A percentile compares a stretch with the other conserved stretches of the same genome.
Conservation (phyloP, 1,284 basidiomycete genomes). For the Schizophyllum amplum region DNA sequence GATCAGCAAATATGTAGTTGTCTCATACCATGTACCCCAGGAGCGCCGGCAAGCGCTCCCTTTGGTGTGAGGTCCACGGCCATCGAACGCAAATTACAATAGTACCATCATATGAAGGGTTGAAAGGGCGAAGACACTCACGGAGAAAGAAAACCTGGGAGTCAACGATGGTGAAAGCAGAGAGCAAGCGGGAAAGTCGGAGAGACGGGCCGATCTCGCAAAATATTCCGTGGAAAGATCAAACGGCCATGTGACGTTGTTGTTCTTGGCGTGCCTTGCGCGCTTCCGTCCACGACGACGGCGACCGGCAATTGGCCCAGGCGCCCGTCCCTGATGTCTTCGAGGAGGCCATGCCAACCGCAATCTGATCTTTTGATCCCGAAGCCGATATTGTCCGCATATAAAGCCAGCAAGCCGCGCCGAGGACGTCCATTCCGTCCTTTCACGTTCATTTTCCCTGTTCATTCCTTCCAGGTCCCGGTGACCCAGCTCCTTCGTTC, state of each 20-base stretch:
- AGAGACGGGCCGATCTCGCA: not conserved
- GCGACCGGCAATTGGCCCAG: no score
- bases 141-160: not conserved
- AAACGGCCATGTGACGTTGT: not conserved
- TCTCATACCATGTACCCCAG: conserved; percentile 66
- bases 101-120: conserved; percentile 23
- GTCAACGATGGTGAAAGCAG: not conserved
- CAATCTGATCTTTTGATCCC: not conserved
- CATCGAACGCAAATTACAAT: conserved; percentile 83
- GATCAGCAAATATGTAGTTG: conserved; percentile 43
- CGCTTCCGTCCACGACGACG: not conserved
- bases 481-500: not conserved
- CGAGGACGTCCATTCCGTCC: not conserved
- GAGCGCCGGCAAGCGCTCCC: conserved; percentile 65
- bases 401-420: not conserved
- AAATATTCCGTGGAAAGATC: not conserved
- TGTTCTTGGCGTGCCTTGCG: not conserved
- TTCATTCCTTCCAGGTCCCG: not conserved
- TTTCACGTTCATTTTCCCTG: not conserved
- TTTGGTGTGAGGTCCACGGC: conserved; percentile 51
- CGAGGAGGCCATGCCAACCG: not conserved
- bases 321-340: not conserved
- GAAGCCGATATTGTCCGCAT: not conserved
- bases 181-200: not conserved
- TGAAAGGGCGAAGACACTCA: not conserved